phyloP scores from a whole-genome alignment of 805 yeast species.

The Cyberlindnera mississippiensis region DNA sequence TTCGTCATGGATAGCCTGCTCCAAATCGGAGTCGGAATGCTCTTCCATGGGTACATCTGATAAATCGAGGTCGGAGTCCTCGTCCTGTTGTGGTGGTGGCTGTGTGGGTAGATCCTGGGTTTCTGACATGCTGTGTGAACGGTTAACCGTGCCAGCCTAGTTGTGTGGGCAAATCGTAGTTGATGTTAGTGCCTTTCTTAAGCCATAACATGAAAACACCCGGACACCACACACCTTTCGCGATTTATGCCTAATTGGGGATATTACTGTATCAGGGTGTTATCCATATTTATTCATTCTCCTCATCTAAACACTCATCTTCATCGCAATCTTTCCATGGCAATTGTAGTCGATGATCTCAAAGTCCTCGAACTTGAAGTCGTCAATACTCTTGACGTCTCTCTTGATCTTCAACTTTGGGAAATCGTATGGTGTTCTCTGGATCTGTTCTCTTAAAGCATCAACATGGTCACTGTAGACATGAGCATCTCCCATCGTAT shows the following conservation, averaged over 20 bases:
- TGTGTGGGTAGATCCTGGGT: not conserved
- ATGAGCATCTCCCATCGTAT: slow-evolving; percentile 96
- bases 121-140: too few species aligned
- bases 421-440: slow-evolving; percentile 71
- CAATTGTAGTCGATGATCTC: slow-evolving; percentile 78
- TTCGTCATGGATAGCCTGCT: slow-evolving; percentile 22
- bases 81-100: slow-evolving; percentile 1
- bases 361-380: slow-evolving; percentile 85
- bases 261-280: too few species aligned
- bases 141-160: too few species aligned
- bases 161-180: not conserved
- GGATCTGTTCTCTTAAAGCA: slow-evolving; percentile 76
- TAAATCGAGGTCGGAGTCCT: slow-evolving; percentile 23
- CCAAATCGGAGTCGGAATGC: slow-evolving; percentile 17
- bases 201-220: not conserved
- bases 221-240: too few species aligned
- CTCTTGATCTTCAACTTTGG: slow-evolving; percentile 75
- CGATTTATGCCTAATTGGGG: too few species aligned
- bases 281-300: too few species aligned
- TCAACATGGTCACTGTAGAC: slow-evolving; percentile 92
- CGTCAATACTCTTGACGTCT: slow-evolving; percentile 71
- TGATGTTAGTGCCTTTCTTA: not conserved
- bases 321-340: slow-evolving; percentile 82
- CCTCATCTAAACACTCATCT: slow-evolving; percentile 92
- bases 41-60: slow-evolving; percentile 30